Evolutionary conservation across 129 eudicot species (phyloP).

Genomic region (Rutidosis leptorrhynchoides): DNA sequence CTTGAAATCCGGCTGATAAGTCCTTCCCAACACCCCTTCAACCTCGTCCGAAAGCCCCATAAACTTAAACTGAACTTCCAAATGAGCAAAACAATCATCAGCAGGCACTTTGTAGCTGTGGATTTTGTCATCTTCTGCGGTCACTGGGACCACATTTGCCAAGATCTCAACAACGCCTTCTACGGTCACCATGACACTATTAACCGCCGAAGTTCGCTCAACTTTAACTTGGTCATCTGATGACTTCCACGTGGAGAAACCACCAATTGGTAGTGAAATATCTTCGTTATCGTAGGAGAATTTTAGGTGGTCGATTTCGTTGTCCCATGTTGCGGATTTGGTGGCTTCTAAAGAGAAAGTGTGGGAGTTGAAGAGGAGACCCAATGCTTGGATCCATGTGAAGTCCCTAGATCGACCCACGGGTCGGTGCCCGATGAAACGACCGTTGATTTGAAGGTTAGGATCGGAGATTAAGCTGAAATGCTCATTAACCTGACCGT

Average conservation of each 20-base stretch:
- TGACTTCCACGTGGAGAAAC: conserved; percentile 44
- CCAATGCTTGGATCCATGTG: conserved; percentile 84
- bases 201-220: conserved; percentile 44
- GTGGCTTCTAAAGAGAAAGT: conserved; percentile 61
- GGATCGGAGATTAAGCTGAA: conserved; percentile 62
- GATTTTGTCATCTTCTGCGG: conserved; percentile 45
- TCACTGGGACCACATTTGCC: conserved; percentile 50
- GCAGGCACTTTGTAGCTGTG: conserved; percentile 50
- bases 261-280: conserved; percentile 25
- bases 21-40: conserved; percentile 57
- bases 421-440: conserved; percentile 67
- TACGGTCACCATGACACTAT: conserved; percentile 40
- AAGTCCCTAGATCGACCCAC: conserved; percentile 56
- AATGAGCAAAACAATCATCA: conserved; percentile 50
- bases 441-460: conserved; percentile 74
- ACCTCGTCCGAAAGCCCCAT: conserved; percentile 38
- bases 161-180: conserved; percentile 42
- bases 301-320: conserved; percentile 44
- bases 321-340: conserved; percentile 48
- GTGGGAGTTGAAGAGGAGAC: conserved; percentile 51
- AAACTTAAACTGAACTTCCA: conserved; percentile 55
- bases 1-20: conserved; percentile 51
- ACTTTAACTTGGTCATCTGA: conserved; percentile 30
- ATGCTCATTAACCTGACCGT: conserved; percentile 60
- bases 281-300: conserved; percentile 40